These are phyloP conservation scores for Aspergillus sp. DNA, from an alignment of 2,329 filamentous ascomycete genomes.

Conservation along the genomic window DNA sequence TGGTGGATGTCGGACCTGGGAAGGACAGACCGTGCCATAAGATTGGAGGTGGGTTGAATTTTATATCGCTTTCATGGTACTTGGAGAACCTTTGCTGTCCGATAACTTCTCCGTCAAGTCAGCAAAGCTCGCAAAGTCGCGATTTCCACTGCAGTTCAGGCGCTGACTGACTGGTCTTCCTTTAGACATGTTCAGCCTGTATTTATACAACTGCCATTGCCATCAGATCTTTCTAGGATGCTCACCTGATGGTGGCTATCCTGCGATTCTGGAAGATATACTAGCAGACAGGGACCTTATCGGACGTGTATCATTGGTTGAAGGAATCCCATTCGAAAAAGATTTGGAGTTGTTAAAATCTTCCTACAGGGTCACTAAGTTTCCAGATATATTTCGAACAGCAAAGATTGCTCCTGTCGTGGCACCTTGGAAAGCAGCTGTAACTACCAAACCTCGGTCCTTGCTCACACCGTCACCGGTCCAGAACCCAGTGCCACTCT, in stretches of 20 bases:
- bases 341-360: conserved; percentile 42
- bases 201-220: conserved; percentile 51
- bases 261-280: conserved; percentile 44
- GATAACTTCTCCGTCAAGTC: background rate
- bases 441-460: conserved; percentile 20
- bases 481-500: conserved; percentile 22
- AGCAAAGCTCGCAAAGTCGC: background rate
- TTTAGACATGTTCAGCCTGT: conserved; percentile 47
- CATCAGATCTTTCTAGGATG: conserved; percentile 54
- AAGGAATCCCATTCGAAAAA: conserved; percentile 49
- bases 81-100: conserved; percentile 7
- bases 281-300: conserved; percentile 37
- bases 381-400: conserved; percentile 47
- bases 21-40: conserved; percentile 42
- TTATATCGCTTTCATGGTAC: conserved; percentile 1
- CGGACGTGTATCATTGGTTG: conserved; percentile 47
- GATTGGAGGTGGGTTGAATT: conserved; percentile 34
- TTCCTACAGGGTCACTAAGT: conserved; percentile 43
- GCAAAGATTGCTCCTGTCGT: conserved; percentile 39
- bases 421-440: conserved; percentile 26
- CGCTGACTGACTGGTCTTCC: conserved; percentile 17
- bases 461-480: conserved; percentile 31
- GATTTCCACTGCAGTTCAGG: background rate
- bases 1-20: conserved; percentile 41
- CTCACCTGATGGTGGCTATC: conserved; percentile 50